Base-by-base conservation (phyloP, 2,329 filamentous ascomycete species). In the Aspergillus proliferans region DNA sequence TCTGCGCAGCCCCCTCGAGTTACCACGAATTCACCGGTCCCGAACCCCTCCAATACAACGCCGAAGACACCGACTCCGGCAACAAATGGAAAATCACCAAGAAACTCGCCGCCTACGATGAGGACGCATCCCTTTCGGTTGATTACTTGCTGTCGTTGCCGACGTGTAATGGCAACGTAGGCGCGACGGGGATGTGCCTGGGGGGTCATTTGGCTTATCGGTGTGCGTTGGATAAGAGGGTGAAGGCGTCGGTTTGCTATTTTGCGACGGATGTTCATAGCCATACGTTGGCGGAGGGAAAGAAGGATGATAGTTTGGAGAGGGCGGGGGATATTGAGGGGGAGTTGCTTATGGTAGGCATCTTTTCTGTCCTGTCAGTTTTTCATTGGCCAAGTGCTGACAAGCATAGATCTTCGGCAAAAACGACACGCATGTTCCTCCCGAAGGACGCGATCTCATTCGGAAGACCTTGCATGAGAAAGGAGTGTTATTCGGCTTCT, bases 11-110 rank as follows among this genome's bases (percentile, higher is more conserved):
- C 0, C 89, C 90, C 0, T 93, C 87, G 33, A 91, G 85, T 28
- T 96, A 95, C 71, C 91, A 96, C 67, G 91, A 96, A 70, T 96
- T 96, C 71, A 88, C 84, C 1, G 87, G 87, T 4, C 88, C 90
- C 0, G 88, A 92, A 61, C 76, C 91, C 9, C 76, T 96, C 38
- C 81, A 87, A 45, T 96, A 96, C 68, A 88, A 96, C 64, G 88
- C 78, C 0, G 86, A 87, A 2, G 91, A 93, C 46, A 97, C 92
- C 0, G 88, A 95, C 67, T 77, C 82, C 40, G 91, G 92, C 21
- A 97, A 96, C 67, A 79, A 82, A 52, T 94, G 83, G 80, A 96
- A 96, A 68, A 77, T 93, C 52, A 78, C 80, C 57, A 94, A 94
- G 84, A 90, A 86, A 50, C 76, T 96, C 10, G 78, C 84, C 39